Evolutionary conservation across 169 alveolate genomes (phyloP).

Genomic region (Cryptosporidium felis): DNA sequence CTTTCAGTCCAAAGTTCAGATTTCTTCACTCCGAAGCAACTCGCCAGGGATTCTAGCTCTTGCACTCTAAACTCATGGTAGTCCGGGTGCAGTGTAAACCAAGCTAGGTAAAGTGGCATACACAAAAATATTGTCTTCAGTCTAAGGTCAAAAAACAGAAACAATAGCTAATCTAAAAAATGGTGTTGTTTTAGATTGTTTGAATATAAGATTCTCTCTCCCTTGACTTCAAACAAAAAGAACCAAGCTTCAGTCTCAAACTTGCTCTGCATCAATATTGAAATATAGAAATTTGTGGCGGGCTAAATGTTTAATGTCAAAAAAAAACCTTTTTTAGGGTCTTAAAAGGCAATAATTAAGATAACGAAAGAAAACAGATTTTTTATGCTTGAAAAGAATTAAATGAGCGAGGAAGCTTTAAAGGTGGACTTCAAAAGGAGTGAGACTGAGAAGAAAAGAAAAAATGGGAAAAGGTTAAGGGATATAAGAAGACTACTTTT

Average conservation of each 20-base stretch:
- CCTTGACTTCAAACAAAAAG: no score
- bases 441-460: not conserved
- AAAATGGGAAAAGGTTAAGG: not conserved
- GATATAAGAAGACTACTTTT: slow-evolving; percentile 26
- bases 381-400: not conserved
- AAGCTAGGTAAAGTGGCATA: slow-evolving; percentile 72
- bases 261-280: no score
- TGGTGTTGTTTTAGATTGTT: no score
- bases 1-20: not conserved
- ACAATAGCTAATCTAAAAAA: no score
- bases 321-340: no score
- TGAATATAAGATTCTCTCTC: no score
- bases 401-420: no score
- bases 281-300: no score
- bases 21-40: slow-evolving; percentile 67
- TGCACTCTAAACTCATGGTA: slow-evolving; percentile 75
- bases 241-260: no score
- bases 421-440: not conserved
- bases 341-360: no score
- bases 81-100: slow-evolving; percentile 77
- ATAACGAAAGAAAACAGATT: not conserved
- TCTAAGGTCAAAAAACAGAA: not conserved
- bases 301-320: no score
- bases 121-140: not conserved
- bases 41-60: slow-evolving; percentile 74